Percentiles rank a stretch among this genome's conserved stretches.
phyloP scores from a whole-genome alignment of 2,329 filamentous ascomycete species.

The Cryphonectria carpinicola region DNA sequence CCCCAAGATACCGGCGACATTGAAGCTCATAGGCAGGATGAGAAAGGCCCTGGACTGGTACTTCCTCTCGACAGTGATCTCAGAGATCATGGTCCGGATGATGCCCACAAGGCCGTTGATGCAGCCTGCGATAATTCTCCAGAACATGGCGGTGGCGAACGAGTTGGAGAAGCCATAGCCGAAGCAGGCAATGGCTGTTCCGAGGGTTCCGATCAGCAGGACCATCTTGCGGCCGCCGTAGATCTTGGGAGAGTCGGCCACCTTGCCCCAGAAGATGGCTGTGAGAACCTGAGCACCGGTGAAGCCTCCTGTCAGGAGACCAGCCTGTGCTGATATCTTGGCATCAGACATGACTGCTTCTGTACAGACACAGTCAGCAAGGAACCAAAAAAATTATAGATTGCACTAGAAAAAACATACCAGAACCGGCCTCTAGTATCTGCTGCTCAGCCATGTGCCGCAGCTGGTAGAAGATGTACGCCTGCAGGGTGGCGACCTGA shows the following conservation, averaged over 20 bases:
- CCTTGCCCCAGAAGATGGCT: constrained; percentile 73
- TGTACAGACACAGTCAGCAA: not conserved
- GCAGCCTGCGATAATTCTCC: constrained; percentile 66
- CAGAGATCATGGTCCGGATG: constrained; percentile 53
- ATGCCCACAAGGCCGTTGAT: constrained; percentile 55
- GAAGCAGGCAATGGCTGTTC: constrained; percentile 68
- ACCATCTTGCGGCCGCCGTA: constrained; percentile 69
- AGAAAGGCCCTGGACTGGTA: constrained; percentile 54
- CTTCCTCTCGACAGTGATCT: constrained; percentile 52
- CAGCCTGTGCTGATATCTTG: constrained; percentile 68
- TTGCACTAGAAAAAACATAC: constrained; percentile 4
- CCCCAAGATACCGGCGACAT: constrained; percentile 50
- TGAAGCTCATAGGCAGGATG: constrained; percentile 53
- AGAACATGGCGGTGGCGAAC: constrained; percentile 67
- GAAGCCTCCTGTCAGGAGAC: constrained; percentile 72
- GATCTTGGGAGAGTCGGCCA: constrained; percentile 56
- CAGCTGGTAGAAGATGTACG: constrained; percentile 78
- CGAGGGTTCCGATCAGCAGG: constrained; percentile 70
- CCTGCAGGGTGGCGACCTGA: constrained; percentile 69
- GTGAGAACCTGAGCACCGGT: constrained; percentile 75
- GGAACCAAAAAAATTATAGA: too few species aligned
- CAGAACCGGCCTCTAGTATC: constrained; percentile 18
- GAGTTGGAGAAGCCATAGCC: constrained; percentile 74
- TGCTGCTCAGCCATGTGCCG: constrained; percentile 57
- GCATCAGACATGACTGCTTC: constrained; percentile 53